A percentile compares a stretch with the other conserved stretches of the same genome.
These are phyloP conservation scores for Chloris gayana DNA, from an alignment of 176 grass and related monocot genomes.

Conservation along the genomic window DNA sequence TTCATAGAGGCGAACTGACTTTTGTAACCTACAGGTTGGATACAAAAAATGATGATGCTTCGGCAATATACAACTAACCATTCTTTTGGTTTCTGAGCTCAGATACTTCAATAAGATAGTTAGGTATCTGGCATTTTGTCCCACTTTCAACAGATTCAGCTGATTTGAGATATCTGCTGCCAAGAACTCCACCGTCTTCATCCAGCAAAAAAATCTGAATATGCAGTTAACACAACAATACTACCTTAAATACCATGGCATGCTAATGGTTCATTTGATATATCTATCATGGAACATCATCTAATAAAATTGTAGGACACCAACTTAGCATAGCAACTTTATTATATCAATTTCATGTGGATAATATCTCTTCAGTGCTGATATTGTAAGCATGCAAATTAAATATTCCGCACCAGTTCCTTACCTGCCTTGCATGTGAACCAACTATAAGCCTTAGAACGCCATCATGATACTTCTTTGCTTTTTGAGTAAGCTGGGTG, in stretches of 20 bases:
- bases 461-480: slow-evolving; percentile 91
- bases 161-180: slow-evolving; percentile 65
- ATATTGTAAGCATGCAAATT: slow-evolving; percentile 20
- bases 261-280: background rate
- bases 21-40: background rate
- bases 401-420: background rate
- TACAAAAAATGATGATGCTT: background rate
- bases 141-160: slow-evolving; percentile 68
- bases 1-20: background rate
- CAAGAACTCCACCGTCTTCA: slow-evolving; percentile 63
- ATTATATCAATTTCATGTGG: background rate
- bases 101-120: slow-evolving; percentile 66
- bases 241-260: slow-evolving; percentile 11
- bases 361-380: background rate
- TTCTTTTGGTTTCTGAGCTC: slow-evolving; percentile 44
- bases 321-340: slow-evolving; percentile 18
- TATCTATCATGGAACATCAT: slow-evolving; percentile 16
- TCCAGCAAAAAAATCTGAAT: slow-evolving; percentile 62
- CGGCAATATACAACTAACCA: slow-evolving; percentile 44
- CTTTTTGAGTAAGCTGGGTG: slow-evolving; percentile 74
- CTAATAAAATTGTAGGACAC: slow-evolving; percentile 14
- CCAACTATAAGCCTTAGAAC: slow-evolving; percentile 56
- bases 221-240: slow-evolving; percentile 18
- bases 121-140: slow-evolving; percentile 54
- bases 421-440: slow-evolving; percentile 71